Conservation (phyloP, 75 land plant species). For the Adiantum capillusveneris region DNA sequence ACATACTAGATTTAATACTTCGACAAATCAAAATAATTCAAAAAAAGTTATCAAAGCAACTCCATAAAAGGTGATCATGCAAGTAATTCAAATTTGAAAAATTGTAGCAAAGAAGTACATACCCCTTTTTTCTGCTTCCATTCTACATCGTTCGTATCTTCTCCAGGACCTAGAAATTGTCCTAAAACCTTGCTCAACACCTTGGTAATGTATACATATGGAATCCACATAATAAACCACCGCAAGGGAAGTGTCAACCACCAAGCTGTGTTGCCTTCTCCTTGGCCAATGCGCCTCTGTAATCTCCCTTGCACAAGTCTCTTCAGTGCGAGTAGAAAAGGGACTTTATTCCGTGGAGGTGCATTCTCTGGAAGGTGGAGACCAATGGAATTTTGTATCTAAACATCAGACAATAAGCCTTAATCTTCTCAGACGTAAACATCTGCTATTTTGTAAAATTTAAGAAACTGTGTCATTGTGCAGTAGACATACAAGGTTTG, state of each 20-base stretch:
- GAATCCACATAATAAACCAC: conserved; percentile 23
- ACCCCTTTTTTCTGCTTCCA: conserved; percentile 31
- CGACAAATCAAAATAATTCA: too few species aligned
- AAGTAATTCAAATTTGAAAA: too few species aligned
- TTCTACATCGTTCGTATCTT: conserved; percentile 17
- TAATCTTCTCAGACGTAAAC: neutral
- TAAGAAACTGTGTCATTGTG: neutral
- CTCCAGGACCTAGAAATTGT: conserved; percentile 9
- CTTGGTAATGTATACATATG: conserved; percentile 12
- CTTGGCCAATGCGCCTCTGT: conserved; percentile 20
- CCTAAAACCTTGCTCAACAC: conserved; percentile 6
- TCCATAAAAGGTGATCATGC: too few species aligned
- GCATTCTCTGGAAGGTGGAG: conserved; percentile 5
- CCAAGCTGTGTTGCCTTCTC: conserved; percentile 22
- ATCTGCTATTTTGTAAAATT: neutral
- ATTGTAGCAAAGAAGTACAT: neutral
- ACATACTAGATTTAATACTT: too few species aligned
- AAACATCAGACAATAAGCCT: conserved; percentile 2
- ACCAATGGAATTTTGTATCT: conserved; percentile 3
- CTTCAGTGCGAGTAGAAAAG: conserved; percentile 11
- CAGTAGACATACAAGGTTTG: conserved; percentile 1
- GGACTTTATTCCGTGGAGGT: neutral
- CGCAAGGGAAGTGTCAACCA: conserved; percentile 27
- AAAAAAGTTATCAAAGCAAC: too few species aligned
- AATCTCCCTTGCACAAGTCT: conserved; percentile 15